Evolutionary conservation across 2,329 filamentous ascomycete species (phyloP).

Genomic region (Colletotrichum navitas): DNA sequence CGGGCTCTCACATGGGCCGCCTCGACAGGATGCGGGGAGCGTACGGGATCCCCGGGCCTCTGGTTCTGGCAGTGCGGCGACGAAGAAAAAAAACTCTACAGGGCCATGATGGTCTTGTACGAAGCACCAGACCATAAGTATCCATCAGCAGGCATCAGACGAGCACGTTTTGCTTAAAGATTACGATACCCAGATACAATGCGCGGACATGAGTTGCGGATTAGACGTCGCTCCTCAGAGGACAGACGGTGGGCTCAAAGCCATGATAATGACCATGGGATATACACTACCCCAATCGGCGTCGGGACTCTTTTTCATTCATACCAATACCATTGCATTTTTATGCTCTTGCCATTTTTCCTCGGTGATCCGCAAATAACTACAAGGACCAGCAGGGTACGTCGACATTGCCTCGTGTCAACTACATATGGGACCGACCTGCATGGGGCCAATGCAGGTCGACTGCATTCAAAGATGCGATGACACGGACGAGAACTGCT

Average conservation of each 20-base stretch:
- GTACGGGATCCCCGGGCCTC: conserved; percentile 10
- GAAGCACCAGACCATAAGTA: neutral
- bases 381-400: neutral
- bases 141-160: conserved; percentile 28
- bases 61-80: conserved; percentile 4
- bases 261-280: conserved; percentile 39
- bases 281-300: conserved; percentile 34
- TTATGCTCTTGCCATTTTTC: neutral
- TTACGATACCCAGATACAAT: conserved; percentile 39
- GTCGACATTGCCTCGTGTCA: neutral
- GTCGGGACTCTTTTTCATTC: conserved; percentile 23
- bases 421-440: conserved; percentile 28
- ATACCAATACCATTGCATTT: conserved; percentile 28
- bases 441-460: conserved; percentile 38
- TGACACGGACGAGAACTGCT: conserved; percentile 17
- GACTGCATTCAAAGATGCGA: conserved; percentile 18
- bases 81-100: conserved; percentile 19
- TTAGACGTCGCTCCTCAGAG: conserved; percentile 37
- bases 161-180: conserved; percentile 29
- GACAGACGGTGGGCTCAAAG: conserved; percentile 29
- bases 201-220: conserved; percentile 28
- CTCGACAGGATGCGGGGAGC: conserved; percentile 18
- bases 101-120: conserved; percentile 23
- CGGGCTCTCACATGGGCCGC: neutral
- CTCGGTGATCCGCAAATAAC: neutral